phyloP scores from a whole-genome alignment of 495 filamentous ascomycete species.

The Annulohypoxylon nitens region DNA sequence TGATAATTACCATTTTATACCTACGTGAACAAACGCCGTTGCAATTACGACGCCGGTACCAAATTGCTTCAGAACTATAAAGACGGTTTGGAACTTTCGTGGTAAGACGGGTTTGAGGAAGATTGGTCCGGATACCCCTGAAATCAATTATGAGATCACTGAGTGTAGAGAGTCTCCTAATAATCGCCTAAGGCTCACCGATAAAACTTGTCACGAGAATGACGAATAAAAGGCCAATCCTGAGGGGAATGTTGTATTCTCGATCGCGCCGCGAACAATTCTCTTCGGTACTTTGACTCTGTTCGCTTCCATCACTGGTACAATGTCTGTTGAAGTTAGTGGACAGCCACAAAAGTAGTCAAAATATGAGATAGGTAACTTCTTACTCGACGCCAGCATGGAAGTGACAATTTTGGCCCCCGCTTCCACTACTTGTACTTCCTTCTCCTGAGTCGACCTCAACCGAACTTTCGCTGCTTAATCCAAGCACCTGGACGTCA shows the following conservation, averaged over 20 bases:
- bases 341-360: background rate
- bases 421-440: slow-evolving; percentile 18
- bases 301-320: slow-evolving; percentile 50
- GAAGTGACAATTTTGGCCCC: slow-evolving; percentile 67
- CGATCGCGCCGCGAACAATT: slow-evolving; percentile 60
- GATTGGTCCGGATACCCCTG: slow-evolving; percentile 62
- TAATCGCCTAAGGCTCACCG: slow-evolving; percentile 30
- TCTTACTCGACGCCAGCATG: slow-evolving; percentile 75
- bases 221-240: slow-evolving; percentile 72
- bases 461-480: slow-evolving; percentile 20
- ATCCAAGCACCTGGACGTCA: slow-evolving; percentile 43
- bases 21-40: slow-evolving; percentile 77
- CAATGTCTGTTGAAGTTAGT: slow-evolving; percentile 56
- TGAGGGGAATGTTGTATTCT: slow-evolving; percentile 68
- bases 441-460: slow-evolving; percentile 43
- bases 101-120: slow-evolving; percentile 52
- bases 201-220: slow-evolving; percentile 66
- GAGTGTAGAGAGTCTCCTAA: slow-evolving; percentile 5
- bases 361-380: background rate
- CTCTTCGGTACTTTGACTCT: slow-evolving; percentile 49
- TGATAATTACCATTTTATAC: slow-evolving; percentile 19
- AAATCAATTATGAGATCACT: slow-evolving; percentile 5
- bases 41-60: slow-evolving; percentile 80
- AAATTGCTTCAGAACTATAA: slow-evolving; percentile 74
- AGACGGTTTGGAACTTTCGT: slow-evolving; percentile 52